Conservation (phyloP, 225 moss, liverwort and hornwort species). For the Thuidium tamariscinum region DNA sequence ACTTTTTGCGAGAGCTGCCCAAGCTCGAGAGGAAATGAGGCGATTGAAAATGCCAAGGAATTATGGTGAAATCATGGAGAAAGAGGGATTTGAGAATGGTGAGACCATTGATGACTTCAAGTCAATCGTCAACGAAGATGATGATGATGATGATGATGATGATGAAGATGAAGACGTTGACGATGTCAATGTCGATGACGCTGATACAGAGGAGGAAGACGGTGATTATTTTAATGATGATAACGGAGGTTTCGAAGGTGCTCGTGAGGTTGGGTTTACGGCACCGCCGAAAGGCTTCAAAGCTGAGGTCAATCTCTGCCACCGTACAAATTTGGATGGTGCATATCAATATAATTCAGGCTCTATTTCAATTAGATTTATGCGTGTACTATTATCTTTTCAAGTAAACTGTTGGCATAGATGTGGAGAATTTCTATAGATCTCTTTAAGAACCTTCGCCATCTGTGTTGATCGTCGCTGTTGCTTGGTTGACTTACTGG, state of each 20-base stretch:
- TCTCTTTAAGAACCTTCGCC: neutral
- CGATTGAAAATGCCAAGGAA: conserved; percentile 23
- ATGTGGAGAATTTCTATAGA: neutral
- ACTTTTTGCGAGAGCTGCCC: conserved; percentile 27
- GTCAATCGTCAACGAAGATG: neutral
- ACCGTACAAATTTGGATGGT: neutral
- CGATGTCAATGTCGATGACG: conserved; percentile 2
- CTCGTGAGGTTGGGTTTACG: conserved; percentile 53
- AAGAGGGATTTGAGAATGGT: neutral
- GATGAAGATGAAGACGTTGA: conserved; percentile 1
- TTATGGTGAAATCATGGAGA: neutral
- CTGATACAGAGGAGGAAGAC: conserved; percentile 11
- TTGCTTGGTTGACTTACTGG: neutral
- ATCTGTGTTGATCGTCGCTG: neutral
- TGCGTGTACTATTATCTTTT: neutral
- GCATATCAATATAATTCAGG: neutral
- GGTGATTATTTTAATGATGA: conserved; percentile 27
- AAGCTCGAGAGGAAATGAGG: conserved; percentile 37
- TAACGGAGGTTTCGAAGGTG: conserved; percentile 41
- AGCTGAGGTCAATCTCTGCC: conserved; percentile 50
- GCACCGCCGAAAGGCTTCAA: conserved; percentile 74
- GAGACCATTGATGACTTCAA: neutral
- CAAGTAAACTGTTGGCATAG: neutral
- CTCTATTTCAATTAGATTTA: neutral
- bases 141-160: neutral